phyloP scores from a whole-genome alignment of 129 eudicot species.

The Escallonia rubra region DNA sequence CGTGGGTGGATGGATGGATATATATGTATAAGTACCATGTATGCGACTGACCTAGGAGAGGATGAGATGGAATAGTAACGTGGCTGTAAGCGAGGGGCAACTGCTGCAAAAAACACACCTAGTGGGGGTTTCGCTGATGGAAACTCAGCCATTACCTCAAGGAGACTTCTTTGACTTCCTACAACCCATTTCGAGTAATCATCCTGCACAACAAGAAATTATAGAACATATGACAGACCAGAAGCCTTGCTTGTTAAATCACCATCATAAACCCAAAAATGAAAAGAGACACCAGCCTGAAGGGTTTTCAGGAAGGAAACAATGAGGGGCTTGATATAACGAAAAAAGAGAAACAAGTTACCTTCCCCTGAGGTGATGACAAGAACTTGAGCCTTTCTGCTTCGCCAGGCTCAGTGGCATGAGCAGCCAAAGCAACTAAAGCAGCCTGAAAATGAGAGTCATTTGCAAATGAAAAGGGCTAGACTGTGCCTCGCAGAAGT shows the following conservation, averaged over 20 bases:
- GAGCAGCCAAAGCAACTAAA: conserved; percentile 75
- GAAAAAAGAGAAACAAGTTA: conserved; percentile 5
- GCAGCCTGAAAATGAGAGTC: conserved; percentile 48
- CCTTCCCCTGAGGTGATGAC: conserved; percentile 85
- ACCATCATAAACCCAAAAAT: not conserved
- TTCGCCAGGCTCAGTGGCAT: conserved; percentile 70
- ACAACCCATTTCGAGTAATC: conserved; percentile 74
- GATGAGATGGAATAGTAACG: conserved; percentile 85
- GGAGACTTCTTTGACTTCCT: conserved; percentile 65
- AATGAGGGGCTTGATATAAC: not conserved
- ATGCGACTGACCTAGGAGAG: conserved; percentile 52
- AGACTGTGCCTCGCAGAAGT: not conserved
- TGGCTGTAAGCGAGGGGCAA: conserved; percentile 74
- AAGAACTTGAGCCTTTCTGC: conserved; percentile 60
- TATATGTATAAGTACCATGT: not conserved
- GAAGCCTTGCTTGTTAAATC: not conserved
- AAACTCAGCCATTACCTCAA: conserved; percentile 72
- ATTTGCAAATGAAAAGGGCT: not conserved
- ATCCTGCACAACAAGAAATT: conserved; percentile 33
- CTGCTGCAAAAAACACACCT: conserved; percentile 80
- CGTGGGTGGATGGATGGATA: not conserved
- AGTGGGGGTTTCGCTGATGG: conserved; percentile 84
- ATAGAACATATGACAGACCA: not conserved
- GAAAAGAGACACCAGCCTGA: not conserved
- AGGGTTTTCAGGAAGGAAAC: not conserved